phyloP scores from a whole-genome alignment of 495 filamentous ascomycete genomes.

The Aspergillus sparsus region DNA sequence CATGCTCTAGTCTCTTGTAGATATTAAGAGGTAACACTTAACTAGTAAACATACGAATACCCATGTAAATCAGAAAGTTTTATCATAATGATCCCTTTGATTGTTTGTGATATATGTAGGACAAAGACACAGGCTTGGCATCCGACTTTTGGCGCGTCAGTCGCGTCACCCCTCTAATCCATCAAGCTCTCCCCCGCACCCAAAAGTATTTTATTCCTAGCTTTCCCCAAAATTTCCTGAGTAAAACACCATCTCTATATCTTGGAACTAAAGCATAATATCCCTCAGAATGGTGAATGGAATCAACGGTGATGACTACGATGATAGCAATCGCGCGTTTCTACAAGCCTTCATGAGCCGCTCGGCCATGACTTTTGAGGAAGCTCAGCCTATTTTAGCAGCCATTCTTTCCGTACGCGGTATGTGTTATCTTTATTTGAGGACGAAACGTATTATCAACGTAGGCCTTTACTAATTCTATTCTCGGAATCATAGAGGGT shows the following conservation, averaged over 20 bases:
- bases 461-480: background rate
- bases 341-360: slow-evolving; percentile 85
- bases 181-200: slow-evolving; percentile 10
- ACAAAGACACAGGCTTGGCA: slow-evolving; percentile 18
- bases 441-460: too few relatives aligned
- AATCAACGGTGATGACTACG: slow-evolving; percentile 32
- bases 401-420: slow-evolving; percentile 65
- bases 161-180: slow-evolving; percentile 17
- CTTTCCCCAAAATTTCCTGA: background rate
- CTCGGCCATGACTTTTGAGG: slow-evolving; percentile 70
- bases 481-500: slow-evolving; percentile 32
- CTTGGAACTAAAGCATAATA: background rate
- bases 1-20: background rate
- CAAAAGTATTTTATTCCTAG: background rate
- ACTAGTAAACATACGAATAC: too few relatives aligned
- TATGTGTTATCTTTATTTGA: slow-evolving; percentile 19
- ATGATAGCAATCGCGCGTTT: slow-evolving; percentile 85
- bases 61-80: too few relatives aligned
- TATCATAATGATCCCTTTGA: too few relatives aligned
- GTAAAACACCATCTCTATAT: background rate
- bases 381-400: slow-evolving; percentile 72
- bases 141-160: slow-evolving; percentile 11
- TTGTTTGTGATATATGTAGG: background rate
- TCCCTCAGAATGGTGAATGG: slow-evolving; percentile 4
- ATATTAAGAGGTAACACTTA: background rate